phyloP scores from a whole-genome alignment of 495 filamentous ascomycete species.

The Penicillium coprophilum region DNA sequence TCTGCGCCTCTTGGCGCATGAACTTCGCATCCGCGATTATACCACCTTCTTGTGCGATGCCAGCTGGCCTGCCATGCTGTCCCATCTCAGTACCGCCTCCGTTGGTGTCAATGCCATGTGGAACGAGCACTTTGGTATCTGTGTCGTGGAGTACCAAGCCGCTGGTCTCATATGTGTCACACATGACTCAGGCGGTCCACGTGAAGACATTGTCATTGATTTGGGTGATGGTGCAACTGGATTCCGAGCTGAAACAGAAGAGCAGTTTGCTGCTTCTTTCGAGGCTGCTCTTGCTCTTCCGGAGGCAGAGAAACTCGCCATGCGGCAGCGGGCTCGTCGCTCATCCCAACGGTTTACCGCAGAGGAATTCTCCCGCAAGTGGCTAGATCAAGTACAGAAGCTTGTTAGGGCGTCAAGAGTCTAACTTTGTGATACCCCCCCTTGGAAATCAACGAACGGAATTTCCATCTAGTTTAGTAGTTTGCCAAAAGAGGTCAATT shows the following conservation, averaged over 20 bases:
- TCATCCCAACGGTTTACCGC: conserved; percentile 85
- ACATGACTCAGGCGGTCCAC: conserved; percentile 87
- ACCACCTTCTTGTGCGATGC: conserved; percentile 89
- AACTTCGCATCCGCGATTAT: conserved; percentile 76
- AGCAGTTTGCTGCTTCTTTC: conserved; percentile 77
- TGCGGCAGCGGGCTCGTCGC: conserved; percentile 69
- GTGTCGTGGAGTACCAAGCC: conserved; percentile 96
- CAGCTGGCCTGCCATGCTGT: conserved; percentile 78
- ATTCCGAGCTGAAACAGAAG: conserved; percentile 74
- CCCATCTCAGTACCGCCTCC: conserved; percentile 68
- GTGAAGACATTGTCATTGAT: conserved; percentile 84
- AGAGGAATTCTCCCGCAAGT: conserved; percentile 73
- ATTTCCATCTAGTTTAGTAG: neutral
- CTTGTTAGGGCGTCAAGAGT: conserved; percentile 50
- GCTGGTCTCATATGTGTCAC: conserved; percentile 90
- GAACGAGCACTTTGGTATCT: conserved; percentile 99
- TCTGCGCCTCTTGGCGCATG: conserved; percentile 82
- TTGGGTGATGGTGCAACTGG: conserved; percentile 77
- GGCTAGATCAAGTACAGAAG: conserved; percentile 69
- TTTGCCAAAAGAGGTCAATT: neutral
- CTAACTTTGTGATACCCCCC: conserved; percentile 9
- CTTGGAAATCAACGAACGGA: conserved; percentile 12
- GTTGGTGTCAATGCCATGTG: conserved; percentile 98
- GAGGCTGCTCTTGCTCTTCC: conserved; percentile 69
- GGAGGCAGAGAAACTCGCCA: conserved; percentile 62